Evolutionary conservation across 1,284 basidiomycete genomes (phyloP), one percentile per base, ranked within the genome.

Genomic region (Schizophyllum commune): DNA sequence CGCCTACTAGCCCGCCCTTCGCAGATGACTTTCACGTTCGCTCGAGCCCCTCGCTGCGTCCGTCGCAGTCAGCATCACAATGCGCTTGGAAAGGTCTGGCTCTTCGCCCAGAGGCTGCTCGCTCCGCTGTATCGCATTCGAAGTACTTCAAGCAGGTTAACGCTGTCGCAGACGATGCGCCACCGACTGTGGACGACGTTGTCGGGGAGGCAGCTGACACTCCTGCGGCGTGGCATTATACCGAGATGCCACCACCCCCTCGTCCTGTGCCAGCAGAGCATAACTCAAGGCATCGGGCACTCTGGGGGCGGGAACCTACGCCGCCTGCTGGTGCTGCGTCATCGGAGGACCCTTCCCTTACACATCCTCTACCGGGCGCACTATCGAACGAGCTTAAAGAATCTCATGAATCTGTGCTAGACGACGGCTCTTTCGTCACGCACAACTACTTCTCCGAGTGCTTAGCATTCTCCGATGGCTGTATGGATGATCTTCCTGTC

Each of bases 31-130:
- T 56, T 22, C n/a, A 39, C 39, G 21, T n/a, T 1, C 59, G 62
- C 13, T 68, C 68, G 4, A 65, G 61, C 32, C 61, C 65, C 9
- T 72, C 71, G 4, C 61, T 73, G 20, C 67, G 66, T 8, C 72
- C 72, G 27, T 73, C 72, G 4, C 67, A 73, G 54, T 73, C 71
- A 54, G 72, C 69, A 39, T 73, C 72, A 17, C 71, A 71, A 57
- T 17, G 61, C 32, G 39, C 39, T 11, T 47, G 39, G 39, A 59
- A 59, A 8, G 55, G 47, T 19, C 3, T 47, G 13, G 13, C 39
- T 47, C 39, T 3, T 47, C 39, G 3, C 27, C 13, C 27, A 4
- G 47, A 51, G 47, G 27, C 20, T 19, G 53, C 15, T 13, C 15
- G 11, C 27, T 20, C 53, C 9, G 19, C 19, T 55, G 13, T 21